phyloP scores from a whole-genome alignment of 1,284 basidiomycete species.

The Ganoderma sp. region DNA sequence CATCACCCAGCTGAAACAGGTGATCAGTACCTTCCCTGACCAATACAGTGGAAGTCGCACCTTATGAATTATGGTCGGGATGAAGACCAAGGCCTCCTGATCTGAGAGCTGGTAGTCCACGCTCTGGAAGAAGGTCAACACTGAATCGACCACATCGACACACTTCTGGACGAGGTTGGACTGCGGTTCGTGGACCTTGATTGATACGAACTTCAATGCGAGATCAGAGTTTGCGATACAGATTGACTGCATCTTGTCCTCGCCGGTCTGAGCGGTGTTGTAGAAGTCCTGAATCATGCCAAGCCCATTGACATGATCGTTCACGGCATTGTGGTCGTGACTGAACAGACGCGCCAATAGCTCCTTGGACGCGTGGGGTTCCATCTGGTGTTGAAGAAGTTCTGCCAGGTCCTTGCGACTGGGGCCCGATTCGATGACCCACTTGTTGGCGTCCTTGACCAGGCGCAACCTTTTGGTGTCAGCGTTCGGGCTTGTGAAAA shows the following conservation, averaged over 20 bases:
- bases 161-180: constrained; percentile 91
- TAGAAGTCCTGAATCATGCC: constrained; percentile 79
- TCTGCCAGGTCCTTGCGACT: constrained; percentile 90
- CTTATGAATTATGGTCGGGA: constrained; percentile 92
- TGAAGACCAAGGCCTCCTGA: constrained; percentile 85
- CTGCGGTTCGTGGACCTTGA: constrained; percentile 92
- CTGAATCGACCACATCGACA: constrained; percentile 85
- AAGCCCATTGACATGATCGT: constrained; percentile 87
- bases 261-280: constrained; percentile 59
- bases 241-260: constrained; percentile 71
- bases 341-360: constrained; percentile 88
- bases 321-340: constrained; percentile 94
- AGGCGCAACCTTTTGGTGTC: constrained; percentile 80
- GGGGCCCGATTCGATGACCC: constrained; percentile 85
- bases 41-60: constrained; percentile 74
- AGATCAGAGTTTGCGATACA: constrained; percentile 92
- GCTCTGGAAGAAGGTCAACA: constrained; percentile 75
- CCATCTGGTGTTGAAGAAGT: constrained; percentile 90
- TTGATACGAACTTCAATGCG: constrained; percentile 91
- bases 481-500: constrained; percentile 73
- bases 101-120: constrained; percentile 86
- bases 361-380: constrained; percentile 79
- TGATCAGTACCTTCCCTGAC: constrained; percentile 90
- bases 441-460: constrained; percentile 79
- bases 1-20: constrained; percentile 90